Base-by-base conservation (phyloP, 2,329 filamentous ascomycete genomes). In the Phoma sp. region DNA sequence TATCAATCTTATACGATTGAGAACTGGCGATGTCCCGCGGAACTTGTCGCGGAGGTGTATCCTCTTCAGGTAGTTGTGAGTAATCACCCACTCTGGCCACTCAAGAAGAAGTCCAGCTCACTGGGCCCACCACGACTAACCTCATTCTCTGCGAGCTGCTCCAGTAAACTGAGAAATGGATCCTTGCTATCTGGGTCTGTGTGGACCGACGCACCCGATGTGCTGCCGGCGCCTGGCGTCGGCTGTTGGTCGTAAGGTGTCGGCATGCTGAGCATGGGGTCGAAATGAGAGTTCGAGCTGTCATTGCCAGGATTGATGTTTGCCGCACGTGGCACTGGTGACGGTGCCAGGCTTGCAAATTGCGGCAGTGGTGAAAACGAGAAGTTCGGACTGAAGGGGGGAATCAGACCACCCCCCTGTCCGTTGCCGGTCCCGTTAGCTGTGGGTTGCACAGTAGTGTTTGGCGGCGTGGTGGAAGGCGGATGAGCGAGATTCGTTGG, bases 91-190 rank as follows among this genome's bases (percentile, higher is more conserved):
- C 60, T 67, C 43, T 70, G 67, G 32, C 70, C 67, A 60, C 72
- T 69, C 55, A 93, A 76, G 67, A 93, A 93, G 75, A 91, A 93
- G 71, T 93, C 90, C 65, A 95, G 77, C 68, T 93, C 90, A 60
- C 83, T 88, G 10, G 88, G 88, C 8, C 86, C 84, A 0, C 87
- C 89, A 46, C 84, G 79, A 37, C 81, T 80, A 47, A 89, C 83
- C 73, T 93, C 90, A 65, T 91, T 92, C 73, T 95, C 90, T 0
- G 90, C 90, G 54, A 95, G 80, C 75, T 95, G 90, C 71, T 95
- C 90, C 32, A 95, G 77, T 37, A 95, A 75, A 57, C 85, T 89
- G 36, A 95, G 74, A 68, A 96, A 95, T 0, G 90, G 90, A 67
- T 95, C 91, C 64, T 90, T 92, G 61, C 64, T 67, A 43, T 93